Conservation (phyloP, 2,329 filamentous ascomycete species). For the Phaeosphaeria sp. region DNA sequence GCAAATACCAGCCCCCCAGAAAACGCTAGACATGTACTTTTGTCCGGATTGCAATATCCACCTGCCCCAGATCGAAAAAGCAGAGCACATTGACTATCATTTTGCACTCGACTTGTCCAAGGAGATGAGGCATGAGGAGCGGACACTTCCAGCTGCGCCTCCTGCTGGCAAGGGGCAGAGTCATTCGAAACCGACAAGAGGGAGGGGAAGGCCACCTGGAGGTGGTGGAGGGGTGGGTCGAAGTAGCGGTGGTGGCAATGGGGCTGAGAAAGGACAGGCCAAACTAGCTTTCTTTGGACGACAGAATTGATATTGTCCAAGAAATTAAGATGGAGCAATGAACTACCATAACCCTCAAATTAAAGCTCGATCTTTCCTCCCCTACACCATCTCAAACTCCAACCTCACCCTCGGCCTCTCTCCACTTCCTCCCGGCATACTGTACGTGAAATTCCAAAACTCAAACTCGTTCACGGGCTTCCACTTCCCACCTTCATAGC, state of each 20-base stretch:
- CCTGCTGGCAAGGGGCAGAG: conserved; percentile 11
- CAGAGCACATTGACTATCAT: conserved; percentile 92
- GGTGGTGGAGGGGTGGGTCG: conserved; percentile 16
- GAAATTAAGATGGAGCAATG: background rate
- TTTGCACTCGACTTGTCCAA: conserved; percentile 85
- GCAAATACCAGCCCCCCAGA: conserved; percentile 22
- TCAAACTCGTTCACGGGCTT: conserved; percentile 49
- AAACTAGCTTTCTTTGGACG: conserved; percentile 51
- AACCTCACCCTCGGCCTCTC: conserved; percentile 34
- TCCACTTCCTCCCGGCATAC: conserved; percentile 35
- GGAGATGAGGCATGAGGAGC: conserved; percentile 51
- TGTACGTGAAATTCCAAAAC: conserved; percentile 54
- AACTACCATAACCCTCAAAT: background rate
- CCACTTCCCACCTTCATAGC: conserved; percentile 48
- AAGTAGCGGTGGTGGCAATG: conserved; percentile 43
- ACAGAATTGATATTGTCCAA: conserved; percentile 8
- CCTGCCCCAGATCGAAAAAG: conserved; percentile 65
- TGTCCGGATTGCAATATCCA: conserved; percentile 71
- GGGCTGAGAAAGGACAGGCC: conserved; percentile 53
- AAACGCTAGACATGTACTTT: conserved; percentile 47
- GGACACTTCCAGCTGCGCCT: conserved; percentile 6
- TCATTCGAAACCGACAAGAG: conserved; percentile 31
- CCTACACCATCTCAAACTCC: conserved; percentile 23
- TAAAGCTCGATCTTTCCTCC: background rate
- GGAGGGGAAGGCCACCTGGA: conserved; percentile 47